Conservation (phyloP, 257 asterid species). For the Dorcoceras hygrometricum region DNA sequence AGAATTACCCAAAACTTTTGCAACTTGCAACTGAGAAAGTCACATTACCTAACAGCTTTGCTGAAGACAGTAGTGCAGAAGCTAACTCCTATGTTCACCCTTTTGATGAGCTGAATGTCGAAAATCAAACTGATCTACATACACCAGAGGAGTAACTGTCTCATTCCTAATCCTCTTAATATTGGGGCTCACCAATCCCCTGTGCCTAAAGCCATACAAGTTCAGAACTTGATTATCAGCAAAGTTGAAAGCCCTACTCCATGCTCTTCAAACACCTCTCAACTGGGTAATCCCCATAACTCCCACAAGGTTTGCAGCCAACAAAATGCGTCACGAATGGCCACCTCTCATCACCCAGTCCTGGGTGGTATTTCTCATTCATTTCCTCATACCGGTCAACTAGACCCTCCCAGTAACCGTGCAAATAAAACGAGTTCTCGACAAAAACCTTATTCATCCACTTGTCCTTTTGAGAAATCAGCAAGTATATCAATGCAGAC, state of each 20-base stretch:
- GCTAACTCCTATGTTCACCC: neutral
- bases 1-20: neutral
- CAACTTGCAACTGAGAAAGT: neutral
- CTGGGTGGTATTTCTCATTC: neutral
- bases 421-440: neutral
- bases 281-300: neutral
- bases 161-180: neutral
- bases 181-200: conserved; percentile 2
- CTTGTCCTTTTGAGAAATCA: neutral
- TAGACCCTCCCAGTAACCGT: neutral
- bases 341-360: neutral
- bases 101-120: neutral
- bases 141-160: neutral
- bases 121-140: neutral
- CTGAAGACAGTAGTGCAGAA: neutral
- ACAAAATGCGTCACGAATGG: neutral
- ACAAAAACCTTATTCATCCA: neutral
- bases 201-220: neutral
- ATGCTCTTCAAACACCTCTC: conserved; percentile 4
- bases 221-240: neutral
- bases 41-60: neutral
- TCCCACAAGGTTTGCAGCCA: neutral
- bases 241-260: conserved; percentile 5
- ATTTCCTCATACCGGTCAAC: neutral
- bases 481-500: neutral